These are phyloP conservation scores for Alloteropsis semialata DNA, from an alignment of 176 grass and related monocot species.

Conservation along the genomic window DNA sequence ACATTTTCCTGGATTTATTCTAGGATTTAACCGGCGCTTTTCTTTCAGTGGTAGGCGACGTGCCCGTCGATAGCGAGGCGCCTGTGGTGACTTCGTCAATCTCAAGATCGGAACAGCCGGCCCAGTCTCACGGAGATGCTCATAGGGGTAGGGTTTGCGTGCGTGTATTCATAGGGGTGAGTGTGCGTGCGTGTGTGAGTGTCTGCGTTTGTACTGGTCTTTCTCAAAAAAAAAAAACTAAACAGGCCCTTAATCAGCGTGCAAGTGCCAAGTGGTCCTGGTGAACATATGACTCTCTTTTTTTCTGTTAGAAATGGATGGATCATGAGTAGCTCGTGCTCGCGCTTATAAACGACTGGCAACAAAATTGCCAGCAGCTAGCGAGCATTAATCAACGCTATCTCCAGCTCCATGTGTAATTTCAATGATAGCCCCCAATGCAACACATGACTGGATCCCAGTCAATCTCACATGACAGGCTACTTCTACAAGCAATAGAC, in stretches of 20 bases:
- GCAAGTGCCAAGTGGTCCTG: neutral
- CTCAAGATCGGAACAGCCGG: too few relatives aligned
- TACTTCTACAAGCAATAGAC: neutral
- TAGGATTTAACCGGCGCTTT: too few relatives aligned
- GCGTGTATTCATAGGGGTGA: too few relatives aligned
- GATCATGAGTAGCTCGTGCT: slow-evolving; percentile 26
- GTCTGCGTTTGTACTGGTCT: too few relatives aligned
- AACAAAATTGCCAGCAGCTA: neutral
- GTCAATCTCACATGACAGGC: neutral
- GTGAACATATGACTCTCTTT: neutral
- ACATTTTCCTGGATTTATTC: too few relatives aligned
- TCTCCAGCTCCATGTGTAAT: neutral
- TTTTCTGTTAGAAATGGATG: neutral
- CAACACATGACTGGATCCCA: neutral
- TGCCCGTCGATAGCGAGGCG: too few relatives aligned
- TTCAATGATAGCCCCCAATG: neutral
- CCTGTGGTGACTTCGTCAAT: too few relatives aligned
- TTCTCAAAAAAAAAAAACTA: too few relatives aligned
- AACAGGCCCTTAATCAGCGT: neutral
- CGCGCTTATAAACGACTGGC: neutral
- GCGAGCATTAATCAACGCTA: neutral
- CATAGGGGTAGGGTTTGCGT: too few relatives aligned
- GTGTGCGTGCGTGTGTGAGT: too few relatives aligned
- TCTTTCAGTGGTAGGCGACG: too few relatives aligned
- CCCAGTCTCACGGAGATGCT: too few relatives aligned